Percentiles rank a stretch among this genome's conserved stretches.
Conservation (phyloP, 1,284 basidiomycete genomes). For the Sanghuangporus weigelae region DNA sequence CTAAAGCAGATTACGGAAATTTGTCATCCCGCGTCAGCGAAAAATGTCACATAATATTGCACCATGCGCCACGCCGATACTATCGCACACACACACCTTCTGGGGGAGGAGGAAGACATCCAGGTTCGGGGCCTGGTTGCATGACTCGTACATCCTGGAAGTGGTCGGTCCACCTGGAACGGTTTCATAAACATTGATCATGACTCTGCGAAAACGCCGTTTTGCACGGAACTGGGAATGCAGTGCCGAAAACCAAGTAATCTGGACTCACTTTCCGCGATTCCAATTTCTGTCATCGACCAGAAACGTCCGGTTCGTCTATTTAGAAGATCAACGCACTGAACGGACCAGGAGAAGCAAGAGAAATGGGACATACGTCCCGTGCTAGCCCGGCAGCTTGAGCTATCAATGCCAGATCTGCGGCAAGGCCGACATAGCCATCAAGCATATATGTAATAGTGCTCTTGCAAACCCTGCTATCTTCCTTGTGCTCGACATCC, state of each 20-base stretch:
- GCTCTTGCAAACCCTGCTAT: slow-evolving; percentile 43
- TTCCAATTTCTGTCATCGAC: slow-evolving; percentile 61
- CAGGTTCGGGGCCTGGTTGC: slow-evolving; percentile 63
- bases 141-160: slow-evolving; percentile 50
- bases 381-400: slow-evolving; percentile 60
- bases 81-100: slow-evolving; percentile 38
- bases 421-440: slow-evolving; percentile 54
- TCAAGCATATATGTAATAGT: slow-evolving; percentile 69
- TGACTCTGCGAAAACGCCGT: neutral
- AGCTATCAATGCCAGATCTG: slow-evolving; percentile 59
- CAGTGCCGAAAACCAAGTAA: neutral
- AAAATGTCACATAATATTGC: too few relatives aligned
- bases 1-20: slow-evolving; percentile 28
- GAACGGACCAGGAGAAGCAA: neutral
- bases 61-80: neutral
- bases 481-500: slow-evolving; percentile 47
- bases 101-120: slow-evolving; percentile 54
- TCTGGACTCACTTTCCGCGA: slow-evolving; percentile 52
- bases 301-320: slow-evolving; percentile 50
- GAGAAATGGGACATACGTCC: slow-evolving; percentile 37
- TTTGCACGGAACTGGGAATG: neutral
- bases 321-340: neutral
- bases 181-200: neutral
- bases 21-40: neutral
- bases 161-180: slow-evolving; percentile 57